These are phyloP conservation scores for Ganoderma meredithae DNA, from an alignment of 1,284 basidiomycete species.

Conservation along the genomic window DNA sequence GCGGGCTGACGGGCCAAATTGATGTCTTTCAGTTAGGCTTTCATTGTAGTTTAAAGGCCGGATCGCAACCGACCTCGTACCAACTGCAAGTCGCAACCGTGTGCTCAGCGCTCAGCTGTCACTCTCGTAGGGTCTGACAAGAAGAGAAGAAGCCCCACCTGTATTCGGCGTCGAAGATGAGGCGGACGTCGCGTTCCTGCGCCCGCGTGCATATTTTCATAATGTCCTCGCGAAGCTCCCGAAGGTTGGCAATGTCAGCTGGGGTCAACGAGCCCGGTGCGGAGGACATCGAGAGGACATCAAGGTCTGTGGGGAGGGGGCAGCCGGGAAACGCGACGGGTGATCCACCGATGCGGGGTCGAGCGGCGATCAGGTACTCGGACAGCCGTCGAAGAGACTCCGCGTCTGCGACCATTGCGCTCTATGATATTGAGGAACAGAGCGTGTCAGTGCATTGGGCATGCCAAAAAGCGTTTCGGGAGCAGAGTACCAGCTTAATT, in stretches of 20 bases:
- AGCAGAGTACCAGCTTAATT: constrained; percentile 68
- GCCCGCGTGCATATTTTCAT: constrained; percentile 61
- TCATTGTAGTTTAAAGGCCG: not conserved
- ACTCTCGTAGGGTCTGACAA: not conserved
- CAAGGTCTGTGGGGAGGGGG: constrained; percentile 57
- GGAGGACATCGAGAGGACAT: constrained; percentile 45
- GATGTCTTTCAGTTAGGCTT: not conserved
- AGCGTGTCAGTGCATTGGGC: not conserved
- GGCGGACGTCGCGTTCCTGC: constrained; percentile 61
- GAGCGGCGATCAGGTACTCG: constrained; percentile 53
- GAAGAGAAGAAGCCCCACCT: constrained; percentile 49
- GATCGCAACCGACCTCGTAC: constrained; percentile 58
- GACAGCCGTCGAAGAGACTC: constrained; percentile 64
- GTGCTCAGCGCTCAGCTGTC: constrained; percentile 2
- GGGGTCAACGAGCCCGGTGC: constrained; percentile 44
- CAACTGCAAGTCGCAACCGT: constrained; percentile 50
- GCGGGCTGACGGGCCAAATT: constrained; percentile 63
- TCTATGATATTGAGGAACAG: constrained; percentile 45
- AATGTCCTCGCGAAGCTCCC: constrained; percentile 67
- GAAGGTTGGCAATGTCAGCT: constrained; percentile 66
- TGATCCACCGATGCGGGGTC: constrained; percentile 37
- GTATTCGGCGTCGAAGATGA: constrained; percentile 88
- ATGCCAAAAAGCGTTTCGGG: constrained; percentile 2
- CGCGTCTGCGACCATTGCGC: constrained; percentile 67
- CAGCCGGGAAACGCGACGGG: constrained; percentile 72